Evolutionary conservation across 1,284 basidiomycete genomes (phyloP).

Genomic region (Ceratobasidium sp.): DNA sequence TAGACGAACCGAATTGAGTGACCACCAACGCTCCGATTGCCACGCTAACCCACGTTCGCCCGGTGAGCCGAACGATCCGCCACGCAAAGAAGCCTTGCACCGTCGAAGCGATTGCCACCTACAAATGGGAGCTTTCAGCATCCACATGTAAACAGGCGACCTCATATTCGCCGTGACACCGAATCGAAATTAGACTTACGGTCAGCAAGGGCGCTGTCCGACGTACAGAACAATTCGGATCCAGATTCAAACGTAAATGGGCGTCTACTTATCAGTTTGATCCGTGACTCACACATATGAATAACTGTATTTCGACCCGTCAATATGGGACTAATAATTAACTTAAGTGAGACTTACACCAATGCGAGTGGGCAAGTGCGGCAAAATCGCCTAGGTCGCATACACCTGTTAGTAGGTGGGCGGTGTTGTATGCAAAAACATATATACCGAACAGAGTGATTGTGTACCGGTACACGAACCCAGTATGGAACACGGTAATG

Average conservation of each 20-base stretch:
- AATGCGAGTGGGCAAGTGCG: constrained; percentile 7
- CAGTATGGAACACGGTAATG: constrained; percentile 15
- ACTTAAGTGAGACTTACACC: constrained; percentile 20
- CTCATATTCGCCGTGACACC: neutral
- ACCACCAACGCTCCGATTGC: neutral
- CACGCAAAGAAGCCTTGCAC: constrained; percentile 37
- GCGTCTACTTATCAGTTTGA: no score
- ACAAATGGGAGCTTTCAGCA: neutral
- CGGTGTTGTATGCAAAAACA: neutral
- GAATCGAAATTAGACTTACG: neutral
- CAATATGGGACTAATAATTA: neutral
- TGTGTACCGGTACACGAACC: constrained; percentile 25
- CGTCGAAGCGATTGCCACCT: constrained; percentile 21
- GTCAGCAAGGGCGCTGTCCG: constrained; percentile 19
- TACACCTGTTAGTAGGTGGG: neutral
- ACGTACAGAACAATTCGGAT: neutral
- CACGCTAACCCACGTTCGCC: constrained; percentile 23
- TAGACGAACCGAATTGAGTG: constrained; percentile 21
- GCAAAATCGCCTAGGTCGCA: constrained; percentile 27
- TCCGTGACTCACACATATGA: constrained; percentile 12
- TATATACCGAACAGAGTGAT: constrained; percentile 26
- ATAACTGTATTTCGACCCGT: neutral
- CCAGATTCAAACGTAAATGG: neutral
- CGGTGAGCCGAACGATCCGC: constrained; percentile 29
- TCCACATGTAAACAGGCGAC: no score